Conservation (phyloP, 345 rosid genomes). For the Zanthoxylum bungeanum region DNA sequence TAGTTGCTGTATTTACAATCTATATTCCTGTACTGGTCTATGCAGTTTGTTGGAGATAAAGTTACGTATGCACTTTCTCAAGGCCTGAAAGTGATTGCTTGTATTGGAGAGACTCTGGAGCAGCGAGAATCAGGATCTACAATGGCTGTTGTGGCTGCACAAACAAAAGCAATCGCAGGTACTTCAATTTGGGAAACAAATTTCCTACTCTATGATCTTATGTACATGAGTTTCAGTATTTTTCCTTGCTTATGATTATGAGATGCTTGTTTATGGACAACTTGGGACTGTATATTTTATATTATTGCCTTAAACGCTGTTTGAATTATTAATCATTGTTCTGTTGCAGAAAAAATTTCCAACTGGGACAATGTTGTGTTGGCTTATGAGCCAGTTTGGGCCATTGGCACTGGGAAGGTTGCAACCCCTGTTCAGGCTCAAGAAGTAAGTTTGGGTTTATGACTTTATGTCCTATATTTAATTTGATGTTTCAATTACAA, state of each 20-base stretch:
- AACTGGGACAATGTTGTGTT: slow-evolving; percentile 58
- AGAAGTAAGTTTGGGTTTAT: slow-evolving; percentile 41
- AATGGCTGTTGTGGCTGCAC: slow-evolving; percentile 61
- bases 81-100: slow-evolving; percentile 72
- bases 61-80: slow-evolving; percentile 57
- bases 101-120: slow-evolving; percentile 75
- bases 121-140: slow-evolving; percentile 76
- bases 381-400: slow-evolving; percentile 89
- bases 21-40: not conserved
- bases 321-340: not conserved
- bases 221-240: not conserved
- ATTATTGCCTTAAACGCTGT: not conserved
- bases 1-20: not conserved
- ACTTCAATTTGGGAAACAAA: not conserved
- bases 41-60: slow-evolving; percentile 71
- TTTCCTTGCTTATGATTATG: slow-evolving; percentile 1
- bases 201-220: not conserved
- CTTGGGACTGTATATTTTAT: not conserved
- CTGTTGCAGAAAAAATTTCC: slow-evolving; percentile 43
- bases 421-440: slow-evolving; percentile 80
- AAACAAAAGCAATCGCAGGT: slow-evolving; percentile 76
- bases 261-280: not conserved
- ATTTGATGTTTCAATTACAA: not conserved
- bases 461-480: not conserved
- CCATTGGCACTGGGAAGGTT: slow-evolving; percentile 82